These are phyloP conservation scores for Mycena citricolor DNA, from an alignment of 1,284 basidiomycete species.

Conservation along the genomic window DNA sequence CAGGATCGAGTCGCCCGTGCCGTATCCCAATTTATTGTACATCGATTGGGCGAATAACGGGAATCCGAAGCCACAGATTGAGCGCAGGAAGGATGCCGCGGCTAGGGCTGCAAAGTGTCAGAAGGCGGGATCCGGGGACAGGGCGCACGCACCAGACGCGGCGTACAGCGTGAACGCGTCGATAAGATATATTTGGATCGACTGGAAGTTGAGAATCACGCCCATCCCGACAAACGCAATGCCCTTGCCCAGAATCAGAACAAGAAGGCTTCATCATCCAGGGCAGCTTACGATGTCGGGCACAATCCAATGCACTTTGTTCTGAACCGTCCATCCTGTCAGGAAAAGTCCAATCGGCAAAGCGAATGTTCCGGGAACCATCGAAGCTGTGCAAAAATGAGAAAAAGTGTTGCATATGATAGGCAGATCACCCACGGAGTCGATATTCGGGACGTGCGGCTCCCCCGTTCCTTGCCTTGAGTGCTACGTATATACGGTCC, in stretches of 20 bases:
- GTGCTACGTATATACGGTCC: slow-evolving; percentile 48
- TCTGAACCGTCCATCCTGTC: slow-evolving; percentile 59
- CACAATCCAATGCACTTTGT: slow-evolving; percentile 56
- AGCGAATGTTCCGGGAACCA: slow-evolving; percentile 55
- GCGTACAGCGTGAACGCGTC: slow-evolving; percentile 67
- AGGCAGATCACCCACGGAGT: slow-evolving; percentile 22
- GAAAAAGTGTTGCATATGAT: slow-evolving; percentile 3
- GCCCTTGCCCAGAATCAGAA: slow-evolving; percentile 39
- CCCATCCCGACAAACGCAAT: slow-evolving; percentile 56
- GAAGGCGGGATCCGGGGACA: too few species aligned
- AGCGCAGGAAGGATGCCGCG: slow-evolving; percentile 55
- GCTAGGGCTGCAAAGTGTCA: slow-evolving; percentile 66
- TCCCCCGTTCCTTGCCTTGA: slow-evolving; percentile 19
- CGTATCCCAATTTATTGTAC: slow-evolving; percentile 63
- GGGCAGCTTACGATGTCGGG: slow-evolving; percentile 66
- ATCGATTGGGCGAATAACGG: slow-evolving; percentile 68
- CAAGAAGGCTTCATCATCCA: slow-evolving; percentile 13
- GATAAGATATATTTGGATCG: slow-evolving; percentile 63
- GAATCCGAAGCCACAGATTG: slow-evolving; percentile 64
- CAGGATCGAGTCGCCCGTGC: slow-evolving; percentile 63
- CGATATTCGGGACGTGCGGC: slow-evolving; percentile 21
- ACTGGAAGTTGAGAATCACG: slow-evolving; percentile 55
- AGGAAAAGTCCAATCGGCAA: slow-evolving; percentile 59
- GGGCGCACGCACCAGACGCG: slow-evolving; percentile 55
- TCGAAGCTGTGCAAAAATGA: slow-evolving; percentile 41